Conservation (phyloP, 169 alveolate genomes). For the Eimeria zaria region DNA sequence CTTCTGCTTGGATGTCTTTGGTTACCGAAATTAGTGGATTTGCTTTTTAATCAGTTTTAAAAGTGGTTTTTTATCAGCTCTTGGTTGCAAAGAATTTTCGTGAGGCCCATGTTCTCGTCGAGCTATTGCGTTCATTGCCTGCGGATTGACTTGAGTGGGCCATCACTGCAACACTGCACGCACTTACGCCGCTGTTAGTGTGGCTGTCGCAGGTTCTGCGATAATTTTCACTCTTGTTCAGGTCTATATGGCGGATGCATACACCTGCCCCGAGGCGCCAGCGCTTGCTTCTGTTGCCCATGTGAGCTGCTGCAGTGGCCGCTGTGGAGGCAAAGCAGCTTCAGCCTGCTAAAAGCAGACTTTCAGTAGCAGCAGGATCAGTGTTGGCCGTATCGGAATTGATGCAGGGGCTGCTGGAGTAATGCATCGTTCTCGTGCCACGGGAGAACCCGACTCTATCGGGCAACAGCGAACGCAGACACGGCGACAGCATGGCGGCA, state of each 20-base stretch:
- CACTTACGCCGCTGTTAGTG: background rate
- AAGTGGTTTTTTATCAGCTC: background rate
- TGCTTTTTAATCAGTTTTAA: background rate
- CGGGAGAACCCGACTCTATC: background rate
- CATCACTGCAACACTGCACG: background rate
- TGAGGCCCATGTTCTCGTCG: background rate
- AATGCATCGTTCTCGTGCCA: background rate
- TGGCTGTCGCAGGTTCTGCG: background rate
- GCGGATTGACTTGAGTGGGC: background rate
- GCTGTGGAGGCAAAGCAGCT: background rate
- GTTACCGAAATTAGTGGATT: background rate
- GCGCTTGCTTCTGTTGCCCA: background rate
- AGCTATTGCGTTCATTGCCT: background rate
- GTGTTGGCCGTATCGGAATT: background rate
- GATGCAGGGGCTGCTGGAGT: background rate
- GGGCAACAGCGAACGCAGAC: background rate
- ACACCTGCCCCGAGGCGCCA: background rate
- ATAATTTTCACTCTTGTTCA: background rate
- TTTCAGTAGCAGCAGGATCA: background rate
- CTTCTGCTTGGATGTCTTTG: constrained; percentile 11
- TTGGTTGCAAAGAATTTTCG: background rate
- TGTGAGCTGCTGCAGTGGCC: constrained; percentile 36
- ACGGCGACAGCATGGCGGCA: constrained; percentile 1
- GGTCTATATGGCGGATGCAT: background rate
- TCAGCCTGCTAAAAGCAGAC: background rate